Conservation (phyloP, 2,329 filamentous ascomycete species). For the Sporothrix variecibatus region DNA sequence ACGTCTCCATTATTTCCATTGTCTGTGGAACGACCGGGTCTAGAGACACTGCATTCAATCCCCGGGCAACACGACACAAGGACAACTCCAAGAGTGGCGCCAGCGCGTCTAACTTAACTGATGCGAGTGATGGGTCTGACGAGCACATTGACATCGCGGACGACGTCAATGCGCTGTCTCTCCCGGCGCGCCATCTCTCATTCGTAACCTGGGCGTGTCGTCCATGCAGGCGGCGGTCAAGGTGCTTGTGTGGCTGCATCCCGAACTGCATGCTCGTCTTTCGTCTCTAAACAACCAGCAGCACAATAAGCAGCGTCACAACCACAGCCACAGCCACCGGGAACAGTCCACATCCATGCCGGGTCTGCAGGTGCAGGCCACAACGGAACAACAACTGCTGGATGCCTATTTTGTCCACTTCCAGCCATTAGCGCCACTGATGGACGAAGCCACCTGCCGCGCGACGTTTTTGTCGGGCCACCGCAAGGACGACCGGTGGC, state of each 20-base stretch:
- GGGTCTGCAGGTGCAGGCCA: background rate
- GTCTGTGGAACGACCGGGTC: background rate
- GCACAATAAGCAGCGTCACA: background rate
- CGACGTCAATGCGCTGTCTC: slow-evolving; percentile 11
- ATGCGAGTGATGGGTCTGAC: background rate
- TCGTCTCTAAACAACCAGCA: background rate
- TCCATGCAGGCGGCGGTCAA: slow-evolving; percentile 1
- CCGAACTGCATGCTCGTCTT: background rate
- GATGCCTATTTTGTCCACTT: slow-evolving; percentile 15
- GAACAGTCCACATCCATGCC: background rate
- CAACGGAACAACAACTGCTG: background rate
- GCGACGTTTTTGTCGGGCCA: background rate
- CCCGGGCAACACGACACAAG: background rate
- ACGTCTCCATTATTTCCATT: background rate
- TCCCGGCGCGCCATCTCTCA: background rate
- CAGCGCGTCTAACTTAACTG: too few species aligned
- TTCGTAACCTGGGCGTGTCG: slow-evolving; percentile 7
- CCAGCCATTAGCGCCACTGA: background rate
- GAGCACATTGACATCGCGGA: background rate
- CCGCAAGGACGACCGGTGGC: slow-evolving; percentile 12
- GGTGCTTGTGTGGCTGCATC: slow-evolving; percentile 13
- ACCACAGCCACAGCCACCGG: background rate
- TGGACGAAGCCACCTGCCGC: background rate
- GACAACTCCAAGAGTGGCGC: background rate
- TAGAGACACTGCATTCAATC: slow-evolving; percentile 4